These are phyloP conservation scores for Neofusicoccum parvum DNA, from an alignment of 2,329 filamentous ascomycete genomes.

Conservation along the genomic window DNA sequence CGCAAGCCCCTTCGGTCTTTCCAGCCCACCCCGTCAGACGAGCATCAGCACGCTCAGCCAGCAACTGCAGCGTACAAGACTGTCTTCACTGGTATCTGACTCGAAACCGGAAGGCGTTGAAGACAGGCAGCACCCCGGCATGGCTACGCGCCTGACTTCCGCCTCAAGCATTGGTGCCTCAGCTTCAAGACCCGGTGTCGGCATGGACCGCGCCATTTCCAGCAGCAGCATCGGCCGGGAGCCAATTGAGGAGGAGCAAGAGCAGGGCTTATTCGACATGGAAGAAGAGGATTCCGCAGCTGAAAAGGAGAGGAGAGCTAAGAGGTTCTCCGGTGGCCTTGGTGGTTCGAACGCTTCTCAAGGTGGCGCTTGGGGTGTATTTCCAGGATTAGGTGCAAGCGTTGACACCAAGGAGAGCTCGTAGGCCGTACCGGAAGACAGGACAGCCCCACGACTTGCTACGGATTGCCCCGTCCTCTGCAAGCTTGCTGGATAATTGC, in stretches of 20 bases:
- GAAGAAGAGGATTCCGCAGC: conserved; percentile 38
- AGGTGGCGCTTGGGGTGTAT: conserved; percentile 10
- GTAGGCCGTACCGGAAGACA: background rate
- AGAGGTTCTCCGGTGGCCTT: conserved; percentile 4
- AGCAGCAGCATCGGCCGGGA: conserved; percentile 44
- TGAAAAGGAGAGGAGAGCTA: conserved; percentile 5
- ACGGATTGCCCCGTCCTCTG: background rate
- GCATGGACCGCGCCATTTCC: conserved; percentile 40
- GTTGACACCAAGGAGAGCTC: conserved; percentile 5
- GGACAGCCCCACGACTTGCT: background rate
- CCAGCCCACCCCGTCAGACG: conserved; percentile 58
- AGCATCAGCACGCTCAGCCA: conserved; percentile 65
- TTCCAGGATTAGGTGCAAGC: background rate
- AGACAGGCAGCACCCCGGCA: conserved; percentile 66
- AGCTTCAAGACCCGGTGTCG: conserved; percentile 26
- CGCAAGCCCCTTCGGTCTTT: conserved; percentile 51
- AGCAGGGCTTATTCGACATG: conserved; percentile 47
- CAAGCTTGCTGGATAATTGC: background rate
- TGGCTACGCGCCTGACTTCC: conserved; percentile 44
- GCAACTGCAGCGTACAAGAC: conserved; percentile 52
- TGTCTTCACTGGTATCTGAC: conserved; percentile 33
- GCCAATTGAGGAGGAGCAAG: conserved; percentile 44
- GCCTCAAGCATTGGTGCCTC: conserved; percentile 34
- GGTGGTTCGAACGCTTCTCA: background rate
- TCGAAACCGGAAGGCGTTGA: conserved; percentile 28